These are phyloP conservation scores for Amauroascus niger DNA, from an alignment of 2,329 filamentous ascomycete genomes.

Conservation along the genomic window DNA sequence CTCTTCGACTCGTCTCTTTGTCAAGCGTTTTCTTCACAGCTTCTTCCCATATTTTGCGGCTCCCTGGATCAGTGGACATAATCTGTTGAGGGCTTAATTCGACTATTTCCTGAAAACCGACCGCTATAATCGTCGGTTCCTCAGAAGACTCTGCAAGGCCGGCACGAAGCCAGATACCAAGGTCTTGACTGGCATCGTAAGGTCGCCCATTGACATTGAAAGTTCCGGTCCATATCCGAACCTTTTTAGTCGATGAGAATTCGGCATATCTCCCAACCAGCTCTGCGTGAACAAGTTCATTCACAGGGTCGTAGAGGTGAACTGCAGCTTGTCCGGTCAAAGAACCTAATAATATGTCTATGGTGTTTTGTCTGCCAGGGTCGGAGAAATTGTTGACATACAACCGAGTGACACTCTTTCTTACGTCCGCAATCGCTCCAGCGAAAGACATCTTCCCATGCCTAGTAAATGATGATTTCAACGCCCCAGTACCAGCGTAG, in stretches of 20 bases:
- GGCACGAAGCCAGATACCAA: constrained; percentile 73
- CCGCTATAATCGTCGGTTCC: constrained; percentile 74
- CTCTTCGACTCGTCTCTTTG: constrained; percentile 52
- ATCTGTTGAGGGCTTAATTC: constrained; percentile 95
- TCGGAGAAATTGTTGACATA: constrained; percentile 98
- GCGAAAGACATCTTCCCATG: constrained; percentile 92
- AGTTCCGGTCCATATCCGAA: constrained; percentile 76
- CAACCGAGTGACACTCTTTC: constrained; percentile 85
- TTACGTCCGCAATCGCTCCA: constrained; percentile 84
- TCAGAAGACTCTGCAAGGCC: constrained; percentile 46
- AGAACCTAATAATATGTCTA: constrained; percentile 81
- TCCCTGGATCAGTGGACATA: constrained; percentile 90
- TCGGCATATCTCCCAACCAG: constrained; percentile 56
- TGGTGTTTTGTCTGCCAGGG: constrained; percentile 83
- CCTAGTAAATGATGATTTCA: constrained; percentile 91
- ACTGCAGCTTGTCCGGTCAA: constrained; percentile 76
- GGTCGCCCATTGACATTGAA: constrained; percentile 92
- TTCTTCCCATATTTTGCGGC: constrained; percentile 76
- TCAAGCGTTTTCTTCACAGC: constrained; percentile 73
- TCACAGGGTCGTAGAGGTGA: constrained; percentile 85
- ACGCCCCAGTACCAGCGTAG: constrained; percentile 88
- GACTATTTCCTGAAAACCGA: constrained; percentile 98
- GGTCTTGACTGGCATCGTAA: constrained; percentile 64
- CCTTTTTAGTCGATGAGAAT: constrained; percentile 63
- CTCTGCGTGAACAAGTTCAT: constrained; percentile 75